These are phyloP conservation scores for Calonectria multiphialidica DNA, from an alignment of 2,329 filamentous ascomycete species.

Conservation along the genomic window DNA sequence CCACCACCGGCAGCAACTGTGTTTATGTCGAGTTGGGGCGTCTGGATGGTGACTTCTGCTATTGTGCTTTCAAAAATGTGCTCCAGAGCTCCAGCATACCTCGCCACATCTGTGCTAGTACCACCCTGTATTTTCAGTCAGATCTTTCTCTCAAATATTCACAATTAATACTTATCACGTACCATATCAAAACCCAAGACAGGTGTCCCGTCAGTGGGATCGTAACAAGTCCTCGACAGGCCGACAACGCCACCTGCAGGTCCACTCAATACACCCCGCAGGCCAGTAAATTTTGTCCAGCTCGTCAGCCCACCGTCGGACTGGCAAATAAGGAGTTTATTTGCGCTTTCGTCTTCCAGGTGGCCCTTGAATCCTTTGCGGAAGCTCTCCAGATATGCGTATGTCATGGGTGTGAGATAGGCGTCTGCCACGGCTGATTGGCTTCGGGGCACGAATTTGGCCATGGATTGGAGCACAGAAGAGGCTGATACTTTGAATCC, in stretches of 20 bases:
- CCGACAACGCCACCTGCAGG: slow-evolving; percentile 46
- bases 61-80: slow-evolving; percentile 81
- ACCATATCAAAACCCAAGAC: slow-evolving; percentile 44
- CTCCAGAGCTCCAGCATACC: slow-evolving; percentile 77
- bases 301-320: slow-evolving; percentile 44
- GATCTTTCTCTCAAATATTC: background rate
- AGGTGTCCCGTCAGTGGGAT: slow-evolving; percentile 38
- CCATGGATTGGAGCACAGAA: slow-evolving; percentile 55
- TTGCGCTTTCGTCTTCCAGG: slow-evolving; percentile 39
- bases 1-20: slow-evolving; percentile 71
- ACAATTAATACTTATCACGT: background rate
- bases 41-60: slow-evolving; percentile 77
- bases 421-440: slow-evolving; percentile 58
- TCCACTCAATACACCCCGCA: slow-evolving; percentile 41
- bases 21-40: slow-evolving; percentile 80
- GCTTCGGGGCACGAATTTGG: slow-evolving; percentile 58
- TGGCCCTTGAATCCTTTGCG: slow-evolving; percentile 42
- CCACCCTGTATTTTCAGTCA: slow-evolving; percentile 50
- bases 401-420: slow-evolving; percentile 56
- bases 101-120: slow-evolving; percentile 78
- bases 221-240: slow-evolving; percentile 41
- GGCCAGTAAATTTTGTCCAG: slow-evolving; percentile 44
- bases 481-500: slow-evolving; percentile 56
- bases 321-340: slow-evolving; percentile 47
- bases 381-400: slow-evolving; percentile 51